Conservation (phyloP, 768 basidiomycete species). For the Agaricus sinodeliciosus region DNA sequence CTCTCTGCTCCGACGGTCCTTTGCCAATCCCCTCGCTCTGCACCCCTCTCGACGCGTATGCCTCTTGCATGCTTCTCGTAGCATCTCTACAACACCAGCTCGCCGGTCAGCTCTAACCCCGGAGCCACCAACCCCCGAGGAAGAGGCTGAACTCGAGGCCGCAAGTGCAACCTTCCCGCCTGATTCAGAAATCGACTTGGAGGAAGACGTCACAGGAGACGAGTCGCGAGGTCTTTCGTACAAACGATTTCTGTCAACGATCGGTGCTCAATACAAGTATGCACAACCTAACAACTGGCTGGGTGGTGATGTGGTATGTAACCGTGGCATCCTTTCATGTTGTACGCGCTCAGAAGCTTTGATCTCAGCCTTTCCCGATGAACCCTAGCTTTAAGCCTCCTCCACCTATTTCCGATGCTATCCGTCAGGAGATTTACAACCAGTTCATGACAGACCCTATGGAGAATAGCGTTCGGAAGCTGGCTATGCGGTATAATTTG, state of each 20-base stretch:
- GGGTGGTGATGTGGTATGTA: slow-evolving; percentile 43
- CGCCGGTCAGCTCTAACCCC: slow-evolving; percentile 17
- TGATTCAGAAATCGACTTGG: slow-evolving; percentile 12
- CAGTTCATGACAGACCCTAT: slow-evolving; percentile 55
- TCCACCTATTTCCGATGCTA: slow-evolving; percentile 59
- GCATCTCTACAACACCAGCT: slow-evolving; percentile 19
- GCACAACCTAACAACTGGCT: slow-evolving; percentile 59
- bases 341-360: slow-evolving; percentile 9
- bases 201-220: background rate
- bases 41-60: slow-evolving; percentile 23
- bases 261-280: slow-evolving; percentile 35
- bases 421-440: slow-evolving; percentile 51
- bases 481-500: slow-evolving; percentile 58
- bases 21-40: slow-evolving; percentile 16
- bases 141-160: slow-evolving; percentile 16
- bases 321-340: slow-evolving; percentile 14
- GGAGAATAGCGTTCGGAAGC: slow-evolving; percentile 45
- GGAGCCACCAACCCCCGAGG: slow-evolving; percentile 20
- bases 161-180: background rate
- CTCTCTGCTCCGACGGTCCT: slow-evolving; percentile 25
- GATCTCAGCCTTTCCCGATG: slow-evolving; percentile 74
- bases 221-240: slow-evolving; percentile 16
- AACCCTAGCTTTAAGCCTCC: slow-evolving; percentile 83
- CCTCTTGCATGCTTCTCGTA: slow-evolving; percentile 18
- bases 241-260: slow-evolving; percentile 33